phyloP scores from a whole-genome alignment of 2,329 filamentous ascomycete species.

The Penicillium digitatum region DNA sequence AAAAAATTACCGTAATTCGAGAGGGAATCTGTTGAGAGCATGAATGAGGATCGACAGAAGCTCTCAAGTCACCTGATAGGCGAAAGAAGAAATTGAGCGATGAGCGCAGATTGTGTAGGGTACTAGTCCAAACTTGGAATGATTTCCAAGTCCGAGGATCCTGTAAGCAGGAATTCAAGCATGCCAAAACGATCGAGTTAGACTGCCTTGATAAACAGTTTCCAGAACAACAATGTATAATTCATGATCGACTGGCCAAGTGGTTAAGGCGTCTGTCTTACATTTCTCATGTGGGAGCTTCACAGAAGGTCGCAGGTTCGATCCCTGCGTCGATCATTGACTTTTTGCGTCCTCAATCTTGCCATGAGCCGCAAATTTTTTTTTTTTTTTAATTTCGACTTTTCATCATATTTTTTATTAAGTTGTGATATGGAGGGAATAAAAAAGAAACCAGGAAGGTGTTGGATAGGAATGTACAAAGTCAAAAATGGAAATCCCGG shows the following conservation, averaged over 20 bases:
- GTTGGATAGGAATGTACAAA: not conserved
- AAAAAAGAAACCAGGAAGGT: not conserved
- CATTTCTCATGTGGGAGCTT: constrained; percentile 4
- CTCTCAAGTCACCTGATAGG: not conserved
- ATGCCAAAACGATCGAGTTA: too few relatives aligned
- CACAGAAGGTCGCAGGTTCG: constrained; percentile 6
- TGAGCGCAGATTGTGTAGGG: not conserved
- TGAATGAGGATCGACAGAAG: not conserved
- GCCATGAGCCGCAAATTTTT: not conserved
- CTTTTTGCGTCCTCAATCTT: not conserved
- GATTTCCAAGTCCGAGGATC: too few relatives aligned
- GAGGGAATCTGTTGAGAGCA: not conserved
- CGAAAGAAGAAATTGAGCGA: not conserved
- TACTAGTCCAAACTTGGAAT: not conserved
- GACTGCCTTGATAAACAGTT: too few relatives aligned
- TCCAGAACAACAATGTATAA: too few relatives aligned
- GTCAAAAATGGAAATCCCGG: not conserved
- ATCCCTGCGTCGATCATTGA: constrained; percentile 7
- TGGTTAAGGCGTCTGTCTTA: constrained; percentile 11
- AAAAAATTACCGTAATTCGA: not conserved
- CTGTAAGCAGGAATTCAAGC: too few relatives aligned
- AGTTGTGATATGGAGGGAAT: not conserved
- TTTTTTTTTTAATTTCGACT: not conserved
- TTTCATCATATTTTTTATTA: too few relatives aligned
- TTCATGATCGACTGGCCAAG: constrained; percentile 7